Base-by-base conservation (phyloP, 768 basidiomycete species). In the Omphalotus guepiniiformis region DNA sequence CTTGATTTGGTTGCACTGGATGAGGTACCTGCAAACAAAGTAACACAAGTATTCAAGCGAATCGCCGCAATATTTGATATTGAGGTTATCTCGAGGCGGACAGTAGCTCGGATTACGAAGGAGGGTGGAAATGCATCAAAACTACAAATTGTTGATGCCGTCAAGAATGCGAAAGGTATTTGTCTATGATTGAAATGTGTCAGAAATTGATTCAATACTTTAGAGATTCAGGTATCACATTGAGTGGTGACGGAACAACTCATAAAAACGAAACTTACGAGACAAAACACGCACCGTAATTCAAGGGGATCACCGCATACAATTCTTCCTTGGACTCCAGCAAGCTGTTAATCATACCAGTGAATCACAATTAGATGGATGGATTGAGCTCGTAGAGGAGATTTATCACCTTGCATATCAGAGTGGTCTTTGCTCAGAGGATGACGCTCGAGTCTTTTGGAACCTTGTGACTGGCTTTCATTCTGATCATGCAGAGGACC, bases 401-500 rank as follows among this genome's bases (percentile, higher is more conserved):
- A 25, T 53, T 15, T 47, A 32, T 35, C 37, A 39, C 37, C 19
- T 42, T n/a, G n/a, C n/a, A n/a, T n/a, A n/a, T n/a, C n/a, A n/a
- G n/a, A n/a, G n/a, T n/a, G n/a, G n/a, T n/a, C n/a, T n/a, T n/a
- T n/a, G n/a, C n/a, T n/a, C n/a, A 2, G 11, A 34, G 47, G 5
- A 40, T 45, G 43, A 54, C n/a, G 12, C 27, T 6, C 46, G 37
- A 8, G 42, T 55, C 18, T 54, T 59, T 30, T 23, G 48, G 1
- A 27, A 18, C 4, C 53, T 53, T 26, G 36, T 61, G 27, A 56
- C 29, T 3, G 58, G 51, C 0, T 22, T 59, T 4, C 36, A 47
- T 9, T 48, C 54, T 1, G 59, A 64, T 44, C 63, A 63, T 39
- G 58, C 59, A 0, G 53, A 48, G 16, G 64, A 64, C 29, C 58